Conservation (phyloP, 2,329 filamentous ascomycete species). For the Hypoxylon sp. region DNA sequence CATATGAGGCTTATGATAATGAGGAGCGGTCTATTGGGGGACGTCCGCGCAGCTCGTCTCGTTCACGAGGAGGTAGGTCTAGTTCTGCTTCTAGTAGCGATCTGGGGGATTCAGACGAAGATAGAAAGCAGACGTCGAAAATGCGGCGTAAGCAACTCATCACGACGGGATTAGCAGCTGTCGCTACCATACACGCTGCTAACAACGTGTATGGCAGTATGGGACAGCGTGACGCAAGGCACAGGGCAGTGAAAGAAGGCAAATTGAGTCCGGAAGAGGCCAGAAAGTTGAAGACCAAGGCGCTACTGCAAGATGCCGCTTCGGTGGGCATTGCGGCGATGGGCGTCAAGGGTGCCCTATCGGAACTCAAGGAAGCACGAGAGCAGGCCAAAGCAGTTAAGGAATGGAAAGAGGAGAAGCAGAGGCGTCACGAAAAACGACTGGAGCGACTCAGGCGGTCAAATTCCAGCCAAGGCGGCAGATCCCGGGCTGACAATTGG, state of each 20-base stretch:
- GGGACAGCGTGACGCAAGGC: slow-evolving; percentile 65
- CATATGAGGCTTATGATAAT: slow-evolving; percentile 60
- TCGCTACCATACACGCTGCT: slow-evolving; percentile 71
- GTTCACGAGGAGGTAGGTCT: slow-evolving; percentile 57
- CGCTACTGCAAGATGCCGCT: slow-evolving; percentile 68
- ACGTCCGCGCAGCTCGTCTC: slow-evolving; percentile 54
- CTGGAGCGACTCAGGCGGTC: slow-evolving; percentile 53
- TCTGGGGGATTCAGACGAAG: slow-evolving; percentile 68
- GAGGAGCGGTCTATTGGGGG: slow-evolving; percentile 59
- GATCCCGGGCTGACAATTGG: slow-evolving; percentile 60
- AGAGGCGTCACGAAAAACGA: slow-evolving; percentile 62
- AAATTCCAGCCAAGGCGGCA: slow-evolving; percentile 49
- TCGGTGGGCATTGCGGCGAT: slow-evolving; percentile 68
- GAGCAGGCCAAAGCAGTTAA: slow-evolving; percentile 62
- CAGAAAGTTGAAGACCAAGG: slow-evolving; percentile 68
- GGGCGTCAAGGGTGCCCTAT: slow-evolving; percentile 67
- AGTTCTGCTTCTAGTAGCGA: slow-evolving; percentile 66
- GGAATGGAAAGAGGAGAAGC: slow-evolving; percentile 63
- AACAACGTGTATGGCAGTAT: slow-evolving; percentile 69
- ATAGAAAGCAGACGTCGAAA: slow-evolving; percentile 65
- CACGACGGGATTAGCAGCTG: slow-evolving; percentile 66
- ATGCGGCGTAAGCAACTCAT: slow-evolving; percentile 73
- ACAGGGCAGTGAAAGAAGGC: slow-evolving; percentile 66
- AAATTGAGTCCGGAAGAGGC: slow-evolving; percentile 63
- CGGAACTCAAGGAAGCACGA: slow-evolving; percentile 67